Conservation (phyloP, 2,329 filamentous ascomycete genomes). For the Colletotrichum tropicicola region DNA sequence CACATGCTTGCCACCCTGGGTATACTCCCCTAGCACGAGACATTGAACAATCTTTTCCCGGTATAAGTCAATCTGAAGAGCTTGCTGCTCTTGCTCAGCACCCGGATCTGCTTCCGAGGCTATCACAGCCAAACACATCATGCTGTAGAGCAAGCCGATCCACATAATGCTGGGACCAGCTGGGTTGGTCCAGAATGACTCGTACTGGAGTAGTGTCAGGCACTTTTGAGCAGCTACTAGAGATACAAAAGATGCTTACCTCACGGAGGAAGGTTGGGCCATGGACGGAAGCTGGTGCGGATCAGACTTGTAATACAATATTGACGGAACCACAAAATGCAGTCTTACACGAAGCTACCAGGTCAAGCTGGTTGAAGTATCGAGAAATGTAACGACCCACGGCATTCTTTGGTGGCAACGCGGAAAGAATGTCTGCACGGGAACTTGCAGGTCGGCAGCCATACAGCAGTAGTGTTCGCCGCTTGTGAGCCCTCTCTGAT, state of each 20-base stretch:
- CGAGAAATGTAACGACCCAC: slow-evolving; percentile 45
- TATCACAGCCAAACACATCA: slow-evolving; percentile 41
- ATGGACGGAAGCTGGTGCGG: slow-evolving; percentile 39
- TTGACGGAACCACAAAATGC: neutral
- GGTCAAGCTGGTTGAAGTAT: slow-evolving; percentile 47
- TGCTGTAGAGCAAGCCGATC: slow-evolving; percentile 42
- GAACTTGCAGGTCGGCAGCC: neutral
- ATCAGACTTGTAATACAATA: neutral
- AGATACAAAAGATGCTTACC: neutral
- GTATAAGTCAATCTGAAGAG: slow-evolving; percentile 33
- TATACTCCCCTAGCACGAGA: slow-evolving; percentile 41
- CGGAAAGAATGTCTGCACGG: slow-evolving; percentile 41
- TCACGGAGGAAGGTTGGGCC: slow-evolving; percentile 36
- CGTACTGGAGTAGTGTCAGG: slow-evolving; percentile 30
- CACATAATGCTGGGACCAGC: slow-evolving; percentile 33
- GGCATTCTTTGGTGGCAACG: slow-evolving; percentile 41
- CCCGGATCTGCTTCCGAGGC: slow-evolving; percentile 29
- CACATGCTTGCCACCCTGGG: slow-evolving; percentile 31
- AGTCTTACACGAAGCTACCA: slow-evolving; percentile 11
- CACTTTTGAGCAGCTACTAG: neutral
- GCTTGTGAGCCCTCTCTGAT: too few species aligned
- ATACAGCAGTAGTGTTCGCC: slow-evolving; percentile 3
- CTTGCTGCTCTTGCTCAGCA: slow-evolving; percentile 31
- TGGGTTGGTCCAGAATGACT: slow-evolving; percentile 40
- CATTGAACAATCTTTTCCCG: slow-evolving; percentile 38